These are phyloP conservation scores for Populus davidiana DNA, from an alignment of 345 rosid genomes.

Conservation along the genomic window DNA sequence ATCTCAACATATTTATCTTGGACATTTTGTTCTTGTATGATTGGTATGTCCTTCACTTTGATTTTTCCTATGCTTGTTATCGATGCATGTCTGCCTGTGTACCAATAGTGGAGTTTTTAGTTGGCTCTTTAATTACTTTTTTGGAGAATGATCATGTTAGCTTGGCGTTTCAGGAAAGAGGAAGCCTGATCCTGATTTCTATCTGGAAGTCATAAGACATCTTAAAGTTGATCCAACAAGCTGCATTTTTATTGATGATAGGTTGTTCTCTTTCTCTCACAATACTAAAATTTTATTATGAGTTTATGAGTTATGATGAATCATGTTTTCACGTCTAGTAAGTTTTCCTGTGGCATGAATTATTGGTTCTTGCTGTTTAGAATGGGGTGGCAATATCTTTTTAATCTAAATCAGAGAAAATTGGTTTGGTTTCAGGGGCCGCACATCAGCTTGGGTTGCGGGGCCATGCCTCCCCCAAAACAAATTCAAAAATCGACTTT, in stretches of 20 bases:
- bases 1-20: slow-evolving; percentile 78
- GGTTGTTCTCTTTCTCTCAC: slow-evolving; percentile 36
- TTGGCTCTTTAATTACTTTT: background rate
- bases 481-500: no score
- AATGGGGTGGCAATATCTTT: background rate
- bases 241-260: slow-evolving; percentile 85
- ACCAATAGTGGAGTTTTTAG: background rate
- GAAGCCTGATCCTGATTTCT: slow-evolving; percentile 82
- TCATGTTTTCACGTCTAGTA: background rate
- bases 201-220: slow-evolving; percentile 49
- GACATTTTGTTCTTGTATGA: slow-evolving; percentile 80
- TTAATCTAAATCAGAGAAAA: background rate
- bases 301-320: background rate
- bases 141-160: no score
- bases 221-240: slow-evolving; percentile 66
- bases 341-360: background rate
- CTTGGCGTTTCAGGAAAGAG: slow-evolving; percentile 59
- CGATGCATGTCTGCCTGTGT: background rate
- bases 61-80: background rate
- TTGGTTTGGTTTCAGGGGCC: background rate
- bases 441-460: no score
- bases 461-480: no score
- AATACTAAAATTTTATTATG: background rate
- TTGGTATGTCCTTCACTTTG: slow-evolving; percentile 42
- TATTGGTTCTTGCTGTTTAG: background rate